These are phyloP conservation scores for Nannochloropsis gaditana DNA, from an alignment of 108 stramenopile species.

Conservation along the genomic window DNA sequence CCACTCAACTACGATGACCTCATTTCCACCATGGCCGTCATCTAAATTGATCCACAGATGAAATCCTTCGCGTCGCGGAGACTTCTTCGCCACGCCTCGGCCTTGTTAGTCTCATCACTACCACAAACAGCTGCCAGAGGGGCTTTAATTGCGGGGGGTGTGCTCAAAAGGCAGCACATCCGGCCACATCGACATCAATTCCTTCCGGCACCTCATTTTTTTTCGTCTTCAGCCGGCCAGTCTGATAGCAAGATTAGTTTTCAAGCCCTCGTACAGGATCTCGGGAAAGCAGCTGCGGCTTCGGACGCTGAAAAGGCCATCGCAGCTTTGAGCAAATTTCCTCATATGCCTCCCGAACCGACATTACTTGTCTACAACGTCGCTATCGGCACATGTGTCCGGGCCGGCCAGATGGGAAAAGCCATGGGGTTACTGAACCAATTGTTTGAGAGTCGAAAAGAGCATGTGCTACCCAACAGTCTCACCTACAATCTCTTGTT, in stretches of 20 bases:
- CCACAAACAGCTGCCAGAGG: no score
- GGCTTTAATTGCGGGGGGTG: no score
- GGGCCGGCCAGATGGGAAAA: slow-evolving; percentile 6
- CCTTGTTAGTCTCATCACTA: no score
- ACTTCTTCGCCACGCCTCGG: no score
- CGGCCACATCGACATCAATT: no score
- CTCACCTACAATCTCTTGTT: slow-evolving; percentile 18
- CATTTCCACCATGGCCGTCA: no score
- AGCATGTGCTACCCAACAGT: background rate
- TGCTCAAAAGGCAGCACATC: no score
- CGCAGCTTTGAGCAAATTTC: slow-evolving; percentile 11
- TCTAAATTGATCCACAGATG: no score
- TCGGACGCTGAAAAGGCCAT: background rate
- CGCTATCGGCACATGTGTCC: slow-evolving; percentile 11
- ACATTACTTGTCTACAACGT: background rate
- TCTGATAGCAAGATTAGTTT: background rate
- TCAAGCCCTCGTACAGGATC: slow-evolving; percentile 16
- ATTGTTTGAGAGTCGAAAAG: background rate
- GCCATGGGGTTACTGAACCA: background rate
- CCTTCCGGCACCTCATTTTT: background rate
- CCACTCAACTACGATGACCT: no score
- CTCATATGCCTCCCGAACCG: background rate
- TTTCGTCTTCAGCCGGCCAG: background rate
- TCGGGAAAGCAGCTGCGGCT: background rate
- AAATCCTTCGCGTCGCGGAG: no score